These are phyloP conservation scores for Cephaloascus fragrans DNA, from an alignment of 805 yeast species.

Conservation along the genomic window DNA sequence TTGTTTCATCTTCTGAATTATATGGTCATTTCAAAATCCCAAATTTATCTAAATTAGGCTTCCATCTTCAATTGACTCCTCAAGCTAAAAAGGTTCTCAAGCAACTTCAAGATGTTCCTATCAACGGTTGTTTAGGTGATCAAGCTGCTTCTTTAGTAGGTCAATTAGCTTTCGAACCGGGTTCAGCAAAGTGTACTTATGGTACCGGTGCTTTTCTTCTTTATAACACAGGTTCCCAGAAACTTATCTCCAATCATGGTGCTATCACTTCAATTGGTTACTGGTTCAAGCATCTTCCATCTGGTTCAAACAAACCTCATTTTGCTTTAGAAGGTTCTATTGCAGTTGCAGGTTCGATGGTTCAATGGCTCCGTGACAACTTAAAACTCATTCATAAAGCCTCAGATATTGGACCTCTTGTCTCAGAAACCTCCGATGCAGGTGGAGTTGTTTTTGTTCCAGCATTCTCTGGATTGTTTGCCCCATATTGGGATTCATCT, in stretches of 20 bases:
- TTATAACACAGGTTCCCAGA: slow-evolving; percentile 73
- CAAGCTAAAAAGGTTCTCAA: slow-evolving; percentile 41
- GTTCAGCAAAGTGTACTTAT: slow-evolving; percentile 90
- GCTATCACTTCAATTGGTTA: slow-evolving; percentile 84
- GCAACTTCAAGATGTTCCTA: slow-evolving; percentile 53
- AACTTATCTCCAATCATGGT: slow-evolving; percentile 68
- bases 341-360: slow-evolving; percentile 91
- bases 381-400: slow-evolving; percentile 73
- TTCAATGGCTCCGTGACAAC: slow-evolving; percentile 91
- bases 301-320: slow-evolving; percentile 49
- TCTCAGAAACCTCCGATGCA: slow-evolving; percentile 67
- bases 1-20: slow-evolving; percentile 67
- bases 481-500: slow-evolving; percentile 93
- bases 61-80: slow-evolving; percentile 39
- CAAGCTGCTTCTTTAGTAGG: slow-evolving; percentile 93
- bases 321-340: slow-evolving; percentile 93
- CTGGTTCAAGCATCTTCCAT: slow-evolving; percentile 66
- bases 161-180: slow-evolving; percentile 74
- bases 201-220: slow-evolving; percentile 93
- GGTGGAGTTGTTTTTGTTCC: slow-evolving; percentile 95
- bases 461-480: slow-evolving; percentile 87
- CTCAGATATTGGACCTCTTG: slow-evolving; percentile 84
- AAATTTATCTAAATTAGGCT: slow-evolving; percentile 39
- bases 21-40: slow-evolving; percentile 69
- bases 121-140: slow-evolving; percentile 89